These are phyloP conservation scores for Syzygium aromaticum DNA, from an alignment of 345 rosid species.

Conservation along the genomic window DNA sequence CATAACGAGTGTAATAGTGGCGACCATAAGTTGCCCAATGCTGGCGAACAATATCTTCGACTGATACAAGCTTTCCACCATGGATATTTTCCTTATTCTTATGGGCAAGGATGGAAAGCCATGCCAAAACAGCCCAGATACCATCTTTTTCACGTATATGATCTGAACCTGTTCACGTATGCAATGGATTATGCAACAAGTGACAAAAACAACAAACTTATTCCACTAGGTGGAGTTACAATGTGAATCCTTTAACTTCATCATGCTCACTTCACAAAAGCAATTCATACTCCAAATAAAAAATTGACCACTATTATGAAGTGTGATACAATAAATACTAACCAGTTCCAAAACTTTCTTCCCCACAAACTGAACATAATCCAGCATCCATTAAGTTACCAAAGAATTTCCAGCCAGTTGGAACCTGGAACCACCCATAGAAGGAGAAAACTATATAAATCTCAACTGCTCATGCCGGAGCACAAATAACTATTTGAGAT, in stretches of 20 bases:
- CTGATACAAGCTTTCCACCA: constrained; percentile 72
- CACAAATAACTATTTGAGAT: not conserved
- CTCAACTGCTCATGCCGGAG: not conserved
- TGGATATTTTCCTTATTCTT: constrained; percentile 61
- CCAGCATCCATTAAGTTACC: constrained; percentile 99
- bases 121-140: constrained; percentile 98
- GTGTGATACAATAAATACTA: constrained; percentile 6
- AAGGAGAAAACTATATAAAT: not conserved
- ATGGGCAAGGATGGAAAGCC: constrained; percentile 90
- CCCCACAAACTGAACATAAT: constrained; percentile 91
- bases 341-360: constrained; percentile 99
- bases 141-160: constrained; percentile 99
- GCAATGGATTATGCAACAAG: not conserved
- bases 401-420: constrained; percentile 99
- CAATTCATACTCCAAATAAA: not conserved
- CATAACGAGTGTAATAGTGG: constrained; percentile 96
- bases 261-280: not conserved
- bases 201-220: not conserved
- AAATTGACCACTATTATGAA: not conserved
- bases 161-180: constrained; percentile 65
- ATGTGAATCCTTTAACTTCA: not conserved
- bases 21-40: constrained; percentile 95
- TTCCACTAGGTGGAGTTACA: not conserved
- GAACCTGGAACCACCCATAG: constrained; percentile 48
- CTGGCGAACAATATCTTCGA: constrained; percentile 85